These are phyloP conservation scores for Candida alai DNA, from an alignment of 805 yeast genomes.

Conservation along the genomic window DNA sequence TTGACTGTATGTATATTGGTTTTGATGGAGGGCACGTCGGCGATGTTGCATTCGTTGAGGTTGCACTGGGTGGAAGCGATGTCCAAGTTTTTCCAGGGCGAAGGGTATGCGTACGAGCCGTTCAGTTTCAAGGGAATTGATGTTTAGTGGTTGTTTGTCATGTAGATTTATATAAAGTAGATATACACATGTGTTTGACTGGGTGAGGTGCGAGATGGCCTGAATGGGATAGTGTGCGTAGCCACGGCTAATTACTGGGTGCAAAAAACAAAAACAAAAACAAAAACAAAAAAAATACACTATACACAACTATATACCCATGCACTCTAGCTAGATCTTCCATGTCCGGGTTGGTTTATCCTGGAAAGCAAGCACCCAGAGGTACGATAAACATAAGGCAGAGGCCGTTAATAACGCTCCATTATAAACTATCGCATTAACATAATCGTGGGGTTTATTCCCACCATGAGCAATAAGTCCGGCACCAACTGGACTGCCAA, in stretches of 20 bases:
- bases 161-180: too few species aligned
- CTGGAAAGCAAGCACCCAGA: slow-evolving; percentile 10
- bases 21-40: slow-evolving; percentile 82
- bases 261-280: too few species aligned
- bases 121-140: slow-evolving; percentile 42
- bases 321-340: slow-evolving; percentile 9
- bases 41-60: slow-evolving; percentile 74
- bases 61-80: slow-evolving; percentile 81
- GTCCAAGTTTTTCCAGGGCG: slow-evolving; percentile 78
- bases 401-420: slow-evolving; percentile 19
- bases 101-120: slow-evolving; percentile 66
- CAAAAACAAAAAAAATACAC: too few species aligned
- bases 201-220: too few species aligned
- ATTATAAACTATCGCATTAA: slow-evolving; percentile 24
- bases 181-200: too few species aligned
- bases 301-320: neutral
- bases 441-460: slow-evolving; percentile 15
- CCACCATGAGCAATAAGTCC: slow-evolving; percentile 18
- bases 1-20: slow-evolving; percentile 67
- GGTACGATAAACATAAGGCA: slow-evolving; percentile 12
- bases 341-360: slow-evolving; percentile 9
- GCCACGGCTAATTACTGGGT: too few species aligned
- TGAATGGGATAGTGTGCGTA: too few species aligned
- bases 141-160: slow-evolving; percentile 6
- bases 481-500: slow-evolving; percentile 36